These are phyloP conservation scores for Speleostelium caveatum DNA, from an alignment of 78 protist genomes.

Conservation along the genomic window DNA sequence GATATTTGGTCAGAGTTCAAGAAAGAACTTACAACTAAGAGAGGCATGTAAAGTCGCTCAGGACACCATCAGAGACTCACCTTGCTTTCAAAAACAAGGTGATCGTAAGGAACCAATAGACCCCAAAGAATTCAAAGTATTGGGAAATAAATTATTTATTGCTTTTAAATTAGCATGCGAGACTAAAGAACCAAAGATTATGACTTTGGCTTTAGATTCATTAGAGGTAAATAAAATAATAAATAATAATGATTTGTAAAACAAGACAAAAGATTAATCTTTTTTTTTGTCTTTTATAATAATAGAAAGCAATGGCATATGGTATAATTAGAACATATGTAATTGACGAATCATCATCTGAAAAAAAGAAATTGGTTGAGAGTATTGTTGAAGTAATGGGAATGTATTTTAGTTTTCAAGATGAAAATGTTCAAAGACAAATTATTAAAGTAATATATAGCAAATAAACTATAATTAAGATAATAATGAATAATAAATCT, in stretches of 20 bases:
- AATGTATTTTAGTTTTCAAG: conserved; percentile 64
- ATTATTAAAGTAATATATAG: conserved; percentile 79
- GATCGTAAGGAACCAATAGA: not conserved
- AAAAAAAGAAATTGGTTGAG: conserved; percentile 7
- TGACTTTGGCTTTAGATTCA: conserved; percentile 71
- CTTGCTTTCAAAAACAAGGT: conserved; percentile 14
- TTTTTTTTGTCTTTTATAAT: not conserved
- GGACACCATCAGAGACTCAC: conserved; percentile 63
- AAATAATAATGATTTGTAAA: not conserved
- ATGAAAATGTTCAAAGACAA: conserved; percentile 85
- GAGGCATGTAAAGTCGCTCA: conserved; percentile 65
- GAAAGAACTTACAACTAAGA: conserved; percentile 23
- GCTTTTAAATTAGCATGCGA: conserved; percentile 82
- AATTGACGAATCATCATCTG: conserved; percentile 14
- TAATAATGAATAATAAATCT: not conserved
- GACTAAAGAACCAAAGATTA: conserved; percentile 70
- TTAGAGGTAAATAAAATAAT: conserved; percentile 35
- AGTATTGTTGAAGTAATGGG: conserved; percentile 65
- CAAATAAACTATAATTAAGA: not conserved
- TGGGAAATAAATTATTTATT: conserved; percentile 46
- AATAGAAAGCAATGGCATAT: conserved; percentile 78
- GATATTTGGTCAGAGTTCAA: conserved; percentile 47
- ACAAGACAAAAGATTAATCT: not conserved
- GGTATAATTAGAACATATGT: conserved; percentile 62
- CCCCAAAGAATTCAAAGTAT: conserved; percentile 29